Conservation (phyloP, 192 early-diverging fungal species). For the Podila horticola region DNA sequence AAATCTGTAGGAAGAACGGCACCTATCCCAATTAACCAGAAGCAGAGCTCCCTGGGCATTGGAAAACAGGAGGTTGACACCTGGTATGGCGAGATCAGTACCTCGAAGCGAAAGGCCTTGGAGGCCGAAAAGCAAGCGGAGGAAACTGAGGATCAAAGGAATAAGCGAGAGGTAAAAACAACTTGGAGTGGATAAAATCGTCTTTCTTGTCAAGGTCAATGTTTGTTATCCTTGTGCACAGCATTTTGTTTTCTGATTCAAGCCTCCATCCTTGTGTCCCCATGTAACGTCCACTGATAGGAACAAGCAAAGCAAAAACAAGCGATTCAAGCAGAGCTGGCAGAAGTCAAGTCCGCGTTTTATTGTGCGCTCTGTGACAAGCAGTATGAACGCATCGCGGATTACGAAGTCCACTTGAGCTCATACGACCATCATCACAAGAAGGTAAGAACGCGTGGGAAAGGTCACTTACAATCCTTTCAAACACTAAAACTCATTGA, state of each 20-base stretch:
- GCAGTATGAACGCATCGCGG: slow-evolving; percentile 79
- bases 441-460: slow-evolving; percentile 57
- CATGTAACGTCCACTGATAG: slow-evolving; percentile 23
- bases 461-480: not conserved
- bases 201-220: not conserved
- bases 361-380: slow-evolving; percentile 84
- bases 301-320: slow-evolving; percentile 56
- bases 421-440: slow-evolving; percentile 85
- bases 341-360: slow-evolving; percentile 77
- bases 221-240: not conserved
- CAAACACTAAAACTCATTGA: not conserved
- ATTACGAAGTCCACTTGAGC: slow-evolving; percentile 81
- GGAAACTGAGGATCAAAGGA: slow-evolving; percentile 69
- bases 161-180: slow-evolving; percentile 60
- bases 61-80: slow-evolving; percentile 69
- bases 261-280: not conserved
- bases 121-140: slow-evolving; percentile 73
- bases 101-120: slow-evolving; percentile 68
- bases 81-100: slow-evolving; percentile 63
- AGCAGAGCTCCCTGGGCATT: slow-evolving; percentile 71
- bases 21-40: slow-evolving; percentile 75
- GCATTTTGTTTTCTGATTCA: too few relatives aligned
- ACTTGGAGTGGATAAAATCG: too few relatives aligned
- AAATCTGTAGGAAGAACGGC: slow-evolving; percentile 66
- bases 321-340: slow-evolving; percentile 63